A percentile compares a stretch with the other conserved stretches of the same genome.
These are phyloP conservation scores for Xylaria sp. DNA, from an alignment of 2,329 filamentous ascomycete genomes.

Conservation along the genomic window DNA sequence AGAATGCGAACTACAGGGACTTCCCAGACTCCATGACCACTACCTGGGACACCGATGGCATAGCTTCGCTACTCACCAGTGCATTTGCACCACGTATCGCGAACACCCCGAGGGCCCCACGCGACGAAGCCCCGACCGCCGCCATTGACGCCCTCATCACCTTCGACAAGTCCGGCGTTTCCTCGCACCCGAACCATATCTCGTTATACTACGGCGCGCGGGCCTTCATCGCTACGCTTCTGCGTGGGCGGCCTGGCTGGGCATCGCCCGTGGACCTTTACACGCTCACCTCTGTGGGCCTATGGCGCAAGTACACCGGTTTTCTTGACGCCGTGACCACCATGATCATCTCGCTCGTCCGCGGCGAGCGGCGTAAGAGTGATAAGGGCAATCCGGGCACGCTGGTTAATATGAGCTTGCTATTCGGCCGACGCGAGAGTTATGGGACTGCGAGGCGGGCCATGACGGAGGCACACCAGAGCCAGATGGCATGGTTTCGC, in stretches of 20 bases:
- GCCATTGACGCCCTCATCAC: conserved; percentile 87
- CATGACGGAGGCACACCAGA: conserved; percentile 90
- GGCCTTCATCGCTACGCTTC: conserved; percentile 74
- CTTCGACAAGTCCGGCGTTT: conserved; percentile 86
- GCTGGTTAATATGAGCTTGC: conserved; percentile 76
- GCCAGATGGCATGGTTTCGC: conserved; percentile 98
- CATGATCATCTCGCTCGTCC: conserved; percentile 64
- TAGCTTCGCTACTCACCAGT: conserved; percentile 74
- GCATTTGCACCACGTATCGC: conserved; percentile 77
- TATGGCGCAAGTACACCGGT: conserved; percentile 83
- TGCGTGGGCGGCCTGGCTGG: conserved; percentile 71
- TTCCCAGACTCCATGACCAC: conserved; percentile 92
- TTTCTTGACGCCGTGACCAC: conserved; percentile 81
- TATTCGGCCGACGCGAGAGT: conserved; percentile 66
- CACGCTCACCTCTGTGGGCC: conserved; percentile 76
- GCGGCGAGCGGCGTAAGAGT: conserved; percentile 39
- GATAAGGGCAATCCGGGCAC: conserved; percentile 63
- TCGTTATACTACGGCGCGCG: conserved; percentile 86
- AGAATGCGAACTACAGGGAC: conserved; percentile 53
- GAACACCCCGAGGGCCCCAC: conserved; percentile 43
- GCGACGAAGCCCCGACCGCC: conserved; percentile 53
- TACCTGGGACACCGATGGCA: conserved; percentile 76
- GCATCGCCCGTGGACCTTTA: conserved; percentile 83
- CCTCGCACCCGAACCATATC: conserved; percentile 91
- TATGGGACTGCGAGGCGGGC: conserved; percentile 74